Base-by-base conservation (phyloP, 441 rosid genomes). In the Isatis lusitanica region DNA sequence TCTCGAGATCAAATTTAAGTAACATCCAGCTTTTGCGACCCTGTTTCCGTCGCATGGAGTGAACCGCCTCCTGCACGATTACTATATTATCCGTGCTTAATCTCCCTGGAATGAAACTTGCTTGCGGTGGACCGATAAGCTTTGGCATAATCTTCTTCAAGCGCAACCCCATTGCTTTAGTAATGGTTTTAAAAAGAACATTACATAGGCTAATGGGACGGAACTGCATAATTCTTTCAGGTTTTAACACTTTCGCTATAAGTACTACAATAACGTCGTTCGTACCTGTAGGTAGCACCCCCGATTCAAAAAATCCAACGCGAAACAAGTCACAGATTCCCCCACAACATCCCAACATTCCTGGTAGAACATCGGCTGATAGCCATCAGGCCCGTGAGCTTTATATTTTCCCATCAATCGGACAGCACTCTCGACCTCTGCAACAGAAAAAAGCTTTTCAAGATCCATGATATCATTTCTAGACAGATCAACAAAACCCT, bases 261-360 rank as follows among this genome's bases (percentile, higher is more conserved):
- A 47, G 6, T 1, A 47, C 52, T 4, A 47, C 2, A 3, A 47
- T n/a, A 0, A 6, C 52, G 8, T 47, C 52, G 17, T 47, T 47
- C 0, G 3, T 6, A 1, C 24, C 11, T 2, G 2, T 0, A 0
- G 52, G 52, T 16, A 47, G 6, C 0, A 0, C 3, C 6, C 52
- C 9, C 2, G 52, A 2, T 2, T 6, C 1, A 16, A 15, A 16
- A 47, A 47, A 4, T 47, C 24, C 52, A 47, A 16, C 4, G 3
- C 52, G 2, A 47, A 47, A 2, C 21, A 2, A 0, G 10, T 47
- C 0, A 47, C 24, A 0, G 24, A 47, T n/a, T n/a, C n/a, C n/a
- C n/a, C n/a, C n/a, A n/a, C n/a, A n/a, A n/a, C n/a, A n/a, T n/a
- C n/a, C n/a, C 50, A 46, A 46, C 21, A 46, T 0, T 46, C 9